Conservation (phyloP, 345 rosid species). For the Angophora floribunda region DNA sequence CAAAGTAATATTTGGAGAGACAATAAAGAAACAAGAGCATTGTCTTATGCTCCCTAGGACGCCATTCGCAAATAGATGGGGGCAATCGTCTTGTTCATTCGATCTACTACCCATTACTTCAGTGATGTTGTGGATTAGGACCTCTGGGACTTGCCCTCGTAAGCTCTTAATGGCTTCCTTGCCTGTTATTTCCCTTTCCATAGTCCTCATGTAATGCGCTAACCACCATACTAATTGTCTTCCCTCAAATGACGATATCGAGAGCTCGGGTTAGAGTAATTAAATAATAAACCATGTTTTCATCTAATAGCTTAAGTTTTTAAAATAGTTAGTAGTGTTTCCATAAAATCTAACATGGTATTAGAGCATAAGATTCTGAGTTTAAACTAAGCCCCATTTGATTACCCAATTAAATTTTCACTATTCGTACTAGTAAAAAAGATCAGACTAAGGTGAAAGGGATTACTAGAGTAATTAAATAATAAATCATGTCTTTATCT, state of each 20-base stretch:
- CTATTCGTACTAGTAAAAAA: too few species aligned
- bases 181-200: background rate
- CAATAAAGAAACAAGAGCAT: background rate
- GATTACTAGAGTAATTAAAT: too few species aligned
- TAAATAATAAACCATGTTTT: too few species aligned
- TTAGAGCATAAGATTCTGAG: too few species aligned
- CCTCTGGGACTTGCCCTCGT: conserved; percentile 1
- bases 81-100: background rate
- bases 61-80: background rate
- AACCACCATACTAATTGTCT: background rate
- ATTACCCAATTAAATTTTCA: too few species aligned
- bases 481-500: too few species aligned
- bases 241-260: background rate
- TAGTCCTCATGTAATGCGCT: background rate
- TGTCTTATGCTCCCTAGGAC: background rate
- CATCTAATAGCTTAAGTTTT: too few species aligned
- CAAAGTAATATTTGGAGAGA: background rate
- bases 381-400: too few species aligned
- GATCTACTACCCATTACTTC: background rate
- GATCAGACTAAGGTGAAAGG: too few species aligned
- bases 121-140: background rate
- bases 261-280: background rate
- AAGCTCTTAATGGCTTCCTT: background rate
- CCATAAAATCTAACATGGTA: too few species aligned
- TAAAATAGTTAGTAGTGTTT: too few species aligned